Evolutionary conservation across 495 filamentous ascomycete species (phyloP), one percentile per base, ranked within the genome.

Genomic region (Geopyxis carbonaria): DNA sequence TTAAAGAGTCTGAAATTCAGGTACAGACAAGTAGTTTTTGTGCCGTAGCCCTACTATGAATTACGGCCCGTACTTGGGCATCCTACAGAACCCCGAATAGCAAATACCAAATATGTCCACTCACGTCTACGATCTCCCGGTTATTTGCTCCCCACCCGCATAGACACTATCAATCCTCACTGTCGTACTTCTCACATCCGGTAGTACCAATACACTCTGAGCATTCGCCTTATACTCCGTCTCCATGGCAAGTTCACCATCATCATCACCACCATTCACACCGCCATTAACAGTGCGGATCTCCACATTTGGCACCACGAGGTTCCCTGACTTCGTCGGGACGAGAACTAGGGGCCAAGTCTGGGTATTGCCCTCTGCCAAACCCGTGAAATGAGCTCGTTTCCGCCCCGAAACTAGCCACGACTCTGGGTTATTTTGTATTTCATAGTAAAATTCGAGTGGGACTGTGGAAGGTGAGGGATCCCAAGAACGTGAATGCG

Each of bases 351-450:
- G 56, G 0, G 72, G 68, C 59, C 42, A 59, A 44, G 24, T 58
- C 49, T 45, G 75, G 61, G 45, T 59, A 63, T 49, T 70, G 64
- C 42, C 55, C 35, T 50, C 28, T n/a, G n/a, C n/a, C 30, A 40
- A 16, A 2, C 13, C 29, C 50, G 3, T 50, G 1, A 41, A 41
- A 45, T 82, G 79, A 0, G 72, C 77, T 42, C 78, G 76, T 16
- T 80, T 67, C 24, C 75, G 68, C 0, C 91, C 89, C 21, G 83
- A 85, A 3, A 95, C 60, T 1, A 92, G 67, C 87, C 86, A 97
- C 1, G 65, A 63, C 9, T 91, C 84, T 0, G 71, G 57, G 23
- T 76, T 70, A 8, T 80, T 76, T 27, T 78, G 72, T 8, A 97
- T 56, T 50, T 93, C 84, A 57, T 83, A 92, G 43, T 74, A 70